Conservation (phyloP, 1,284 basidiomycete species). For the Puccinia horiana region DNA sequence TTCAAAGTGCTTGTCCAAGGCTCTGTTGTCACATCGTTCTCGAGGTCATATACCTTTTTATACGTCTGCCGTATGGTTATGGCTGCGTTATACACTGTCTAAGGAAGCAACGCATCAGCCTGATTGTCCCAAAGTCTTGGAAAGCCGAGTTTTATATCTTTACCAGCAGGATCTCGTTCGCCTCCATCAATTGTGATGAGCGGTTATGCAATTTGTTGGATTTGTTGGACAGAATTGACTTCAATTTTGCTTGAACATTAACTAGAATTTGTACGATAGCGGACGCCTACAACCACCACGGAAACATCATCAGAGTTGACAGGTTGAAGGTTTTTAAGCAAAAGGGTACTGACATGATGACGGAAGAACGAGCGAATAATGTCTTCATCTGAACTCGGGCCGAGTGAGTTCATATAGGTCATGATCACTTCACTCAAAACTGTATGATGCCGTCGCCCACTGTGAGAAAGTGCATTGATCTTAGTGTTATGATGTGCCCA, state of each 20-base stretch:
- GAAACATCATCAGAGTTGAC: background rate
- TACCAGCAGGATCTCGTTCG: constrained; percentile 54
- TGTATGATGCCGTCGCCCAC: constrained; percentile 45
- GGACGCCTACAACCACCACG: constrained; percentile 18
- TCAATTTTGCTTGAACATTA: constrained; percentile 28
- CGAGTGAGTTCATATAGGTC: constrained; percentile 64
- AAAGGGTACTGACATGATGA: constrained; percentile 62
- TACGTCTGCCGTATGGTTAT: constrained; percentile 73
- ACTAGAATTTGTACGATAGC: constrained; percentile 25
- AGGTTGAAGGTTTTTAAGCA: background rate
- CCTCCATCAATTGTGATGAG: constrained; percentile 52
- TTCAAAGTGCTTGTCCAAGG: constrained; percentile 78
- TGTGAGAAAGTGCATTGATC: constrained; percentile 58
- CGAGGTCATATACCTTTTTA: constrained; percentile 73
- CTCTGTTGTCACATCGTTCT: constrained; percentile 63
- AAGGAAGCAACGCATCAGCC: background rate
- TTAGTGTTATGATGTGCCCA: constrained; percentile 78
- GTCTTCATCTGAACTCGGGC: constrained; percentile 68
- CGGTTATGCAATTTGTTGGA: constrained; percentile 21
- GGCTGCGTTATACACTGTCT: constrained; percentile 74
- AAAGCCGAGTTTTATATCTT: background rate
- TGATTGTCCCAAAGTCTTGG: constrained; percentile 60
- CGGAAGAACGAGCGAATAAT: constrained; percentile 82
- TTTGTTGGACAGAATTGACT: constrained; percentile 49
- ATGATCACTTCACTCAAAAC: constrained; percentile 62